Conservation (phyloP, 768 basidiomycete genomes). For the Leccinum uliginosum region DNA sequence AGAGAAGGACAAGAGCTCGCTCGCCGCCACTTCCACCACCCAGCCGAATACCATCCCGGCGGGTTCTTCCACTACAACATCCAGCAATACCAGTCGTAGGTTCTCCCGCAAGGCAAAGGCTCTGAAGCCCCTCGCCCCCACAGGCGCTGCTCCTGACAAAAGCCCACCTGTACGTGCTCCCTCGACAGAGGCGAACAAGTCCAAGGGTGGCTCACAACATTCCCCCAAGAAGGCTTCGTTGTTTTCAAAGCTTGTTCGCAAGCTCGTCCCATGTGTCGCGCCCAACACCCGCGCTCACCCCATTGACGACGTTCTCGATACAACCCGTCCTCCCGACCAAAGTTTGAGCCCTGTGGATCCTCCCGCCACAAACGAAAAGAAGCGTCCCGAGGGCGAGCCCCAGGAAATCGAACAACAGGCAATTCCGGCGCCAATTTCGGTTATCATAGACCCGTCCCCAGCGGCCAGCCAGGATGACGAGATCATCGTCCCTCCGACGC, state of each 20-base stretch:
- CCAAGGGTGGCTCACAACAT: conserved; percentile 31
- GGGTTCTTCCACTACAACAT: conserved; percentile 20
- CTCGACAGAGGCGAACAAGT: conserved; percentile 32
- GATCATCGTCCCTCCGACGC: conserved; percentile 45
- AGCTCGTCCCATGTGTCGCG: conserved; percentile 65
- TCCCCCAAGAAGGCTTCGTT: conserved; percentile 47
- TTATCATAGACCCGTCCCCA: conserved; percentile 21
- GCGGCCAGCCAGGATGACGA: conserved; percentile 29
- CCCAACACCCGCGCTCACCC: conserved; percentile 44
- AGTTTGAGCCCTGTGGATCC: conserved; percentile 18
- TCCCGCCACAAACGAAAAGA: conserved; percentile 29
- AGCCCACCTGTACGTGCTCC: conserved; percentile 31
- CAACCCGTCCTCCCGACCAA: conserved; percentile 15
- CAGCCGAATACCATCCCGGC: conserved; percentile 34
- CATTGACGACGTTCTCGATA: conserved; percentile 36
- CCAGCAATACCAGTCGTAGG: conserved; percentile 21
- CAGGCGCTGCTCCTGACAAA: conserved; percentile 23
- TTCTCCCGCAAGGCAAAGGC: conserved; percentile 29
- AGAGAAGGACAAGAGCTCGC: conserved; percentile 43
- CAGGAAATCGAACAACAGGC: conserved; percentile 36
- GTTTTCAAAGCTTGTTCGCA: conserved; percentile 54
- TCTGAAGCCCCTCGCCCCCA: conserved; percentile 13
- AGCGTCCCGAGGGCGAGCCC: conserved; percentile 17
- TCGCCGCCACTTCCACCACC: conserved; percentile 41
- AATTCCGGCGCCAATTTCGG: conserved; percentile 19